Percentiles rank a stretch among this genome's conserved stretches.
phyloP scores from a whole-genome alignment of 768 basidiomycete genomes.

The Filobasidium wieringae region DNA sequence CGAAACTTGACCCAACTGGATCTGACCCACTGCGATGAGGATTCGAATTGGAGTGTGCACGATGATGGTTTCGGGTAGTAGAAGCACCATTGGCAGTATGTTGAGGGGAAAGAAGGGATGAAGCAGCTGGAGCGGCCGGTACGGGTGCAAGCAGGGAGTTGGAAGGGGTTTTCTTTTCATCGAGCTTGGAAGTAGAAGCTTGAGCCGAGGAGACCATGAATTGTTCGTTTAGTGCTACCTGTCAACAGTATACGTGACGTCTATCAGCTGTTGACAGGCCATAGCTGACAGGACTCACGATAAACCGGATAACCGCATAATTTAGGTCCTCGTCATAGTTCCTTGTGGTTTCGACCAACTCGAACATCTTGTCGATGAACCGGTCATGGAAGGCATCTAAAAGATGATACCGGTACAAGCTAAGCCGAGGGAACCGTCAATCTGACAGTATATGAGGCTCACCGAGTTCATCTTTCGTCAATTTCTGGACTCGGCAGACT shows the following conservation, averaged over 20 bases:
- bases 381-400: constrained; percentile 65
- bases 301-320: constrained; percentile 85
- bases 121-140: constrained; percentile 13
- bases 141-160: constrained; percentile 6
- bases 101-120: background rate
- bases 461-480: constrained; percentile 69
- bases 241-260: background rate
- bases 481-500: constrained; percentile 78
- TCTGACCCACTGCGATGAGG: too few species aligned
- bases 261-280: background rate
- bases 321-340: constrained; percentile 86
- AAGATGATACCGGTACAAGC: background rate
- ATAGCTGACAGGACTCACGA: constrained; percentile 48
- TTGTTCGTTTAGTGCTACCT: constrained; percentile 93
- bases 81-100: background rate
- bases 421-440: constrained; percentile 14
- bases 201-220: constrained; percentile 65
- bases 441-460: too few species aligned
- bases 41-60: constrained; percentile 9
- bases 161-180: constrained; percentile 9
- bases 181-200: constrained; percentile 1
- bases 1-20: background rate
- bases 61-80: constrained; percentile 3
- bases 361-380: constrained; percentile 81
- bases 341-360: constrained; percentile 84